Percentiles rank a stretch among this genome's conserved stretches.
These are phyloP conservation scores for Naegleria fowleri DNA, from an alignment of 208 protist species.

Conservation along the genomic window DNA sequence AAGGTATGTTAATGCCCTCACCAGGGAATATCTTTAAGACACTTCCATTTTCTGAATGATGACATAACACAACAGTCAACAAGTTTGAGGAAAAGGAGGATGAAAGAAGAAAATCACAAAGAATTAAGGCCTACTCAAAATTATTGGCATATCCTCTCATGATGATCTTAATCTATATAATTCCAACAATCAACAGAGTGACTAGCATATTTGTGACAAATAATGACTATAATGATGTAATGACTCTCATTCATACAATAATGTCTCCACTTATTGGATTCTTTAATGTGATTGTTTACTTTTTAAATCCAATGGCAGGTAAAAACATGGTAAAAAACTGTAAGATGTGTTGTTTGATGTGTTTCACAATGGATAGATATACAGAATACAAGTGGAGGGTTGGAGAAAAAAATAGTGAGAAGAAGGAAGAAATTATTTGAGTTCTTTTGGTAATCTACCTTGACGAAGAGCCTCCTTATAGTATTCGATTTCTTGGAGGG, in stretches of 20 bases:
- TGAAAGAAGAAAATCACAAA: not conserved
- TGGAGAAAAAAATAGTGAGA: too few relatives aligned
- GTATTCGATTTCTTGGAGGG: not conserved
- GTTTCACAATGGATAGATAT: too few relatives aligned
- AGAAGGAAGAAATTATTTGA: not conserved
- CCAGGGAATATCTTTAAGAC: too few relatives aligned
- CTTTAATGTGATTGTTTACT: not conserved
- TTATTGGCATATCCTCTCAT: not conserved
- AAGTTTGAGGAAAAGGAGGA: not conserved
- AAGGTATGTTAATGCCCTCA: not conserved
- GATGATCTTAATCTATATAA: not conserved
- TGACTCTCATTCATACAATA: not conserved
- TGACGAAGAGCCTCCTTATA: not conserved
- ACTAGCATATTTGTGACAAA: not conserved
- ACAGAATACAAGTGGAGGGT: too few relatives aligned
- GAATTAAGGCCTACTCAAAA: not conserved
- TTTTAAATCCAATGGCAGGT: not conserved
- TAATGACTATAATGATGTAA: not conserved
- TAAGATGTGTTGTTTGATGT: too few relatives aligned
- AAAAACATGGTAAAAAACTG: not conserved
- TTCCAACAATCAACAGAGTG: not conserved
- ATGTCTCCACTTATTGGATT: not conserved
- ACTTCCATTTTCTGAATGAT: too few relatives aligned
- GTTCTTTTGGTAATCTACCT: not conserved
- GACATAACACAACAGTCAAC: too few relatives aligned